Conservation (phyloP, 1,139 yeast species). For the Sporopachydermia cereana region DNA sequence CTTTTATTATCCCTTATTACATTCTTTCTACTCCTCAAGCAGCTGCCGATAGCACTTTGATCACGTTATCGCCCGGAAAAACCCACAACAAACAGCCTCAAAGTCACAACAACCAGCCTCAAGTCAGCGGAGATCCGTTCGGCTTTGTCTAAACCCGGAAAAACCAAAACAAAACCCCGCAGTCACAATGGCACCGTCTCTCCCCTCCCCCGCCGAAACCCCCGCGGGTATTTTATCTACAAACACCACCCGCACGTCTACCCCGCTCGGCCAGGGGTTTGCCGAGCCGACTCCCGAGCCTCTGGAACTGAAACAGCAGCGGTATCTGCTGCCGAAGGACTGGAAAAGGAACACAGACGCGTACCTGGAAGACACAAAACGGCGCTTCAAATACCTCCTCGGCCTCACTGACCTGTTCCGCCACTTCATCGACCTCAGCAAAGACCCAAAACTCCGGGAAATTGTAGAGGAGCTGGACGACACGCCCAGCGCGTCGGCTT, state of each 20-base stretch:
- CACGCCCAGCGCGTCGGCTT: slow-evolving; percentile 20
- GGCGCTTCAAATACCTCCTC: slow-evolving; percentile 68
- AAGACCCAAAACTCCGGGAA: slow-evolving; percentile 53
- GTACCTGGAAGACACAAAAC: slow-evolving; percentile 62
- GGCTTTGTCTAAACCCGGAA: no score
- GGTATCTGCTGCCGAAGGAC: slow-evolving; percentile 20
- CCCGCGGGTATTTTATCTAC: not conserved
- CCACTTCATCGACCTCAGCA: slow-evolving; percentile 71
- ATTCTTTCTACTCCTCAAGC: no score
- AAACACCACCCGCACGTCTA: not conserved
- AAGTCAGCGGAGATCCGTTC: no score
- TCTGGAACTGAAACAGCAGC: slow-evolving; percentile 5
- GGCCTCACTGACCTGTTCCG: slow-evolving; percentile 80
- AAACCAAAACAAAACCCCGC: no score
- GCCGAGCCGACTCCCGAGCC: not conserved
- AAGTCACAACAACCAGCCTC: no score
- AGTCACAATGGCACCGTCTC: slow-evolving; percentile 4
- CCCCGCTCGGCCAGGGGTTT: not conserved
- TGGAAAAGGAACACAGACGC: slow-evolving; percentile 27
- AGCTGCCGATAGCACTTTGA: no score
- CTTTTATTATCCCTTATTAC: no score
- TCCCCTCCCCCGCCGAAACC: not conserved
- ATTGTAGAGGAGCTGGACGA: slow-evolving; percentile 45
- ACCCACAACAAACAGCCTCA: no score
- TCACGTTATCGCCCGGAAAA: no score